These are phyloP conservation scores for Otatea glauca DNA, from an alignment of 176 grass and related monocot species.

Conservation along the genomic window DNA sequence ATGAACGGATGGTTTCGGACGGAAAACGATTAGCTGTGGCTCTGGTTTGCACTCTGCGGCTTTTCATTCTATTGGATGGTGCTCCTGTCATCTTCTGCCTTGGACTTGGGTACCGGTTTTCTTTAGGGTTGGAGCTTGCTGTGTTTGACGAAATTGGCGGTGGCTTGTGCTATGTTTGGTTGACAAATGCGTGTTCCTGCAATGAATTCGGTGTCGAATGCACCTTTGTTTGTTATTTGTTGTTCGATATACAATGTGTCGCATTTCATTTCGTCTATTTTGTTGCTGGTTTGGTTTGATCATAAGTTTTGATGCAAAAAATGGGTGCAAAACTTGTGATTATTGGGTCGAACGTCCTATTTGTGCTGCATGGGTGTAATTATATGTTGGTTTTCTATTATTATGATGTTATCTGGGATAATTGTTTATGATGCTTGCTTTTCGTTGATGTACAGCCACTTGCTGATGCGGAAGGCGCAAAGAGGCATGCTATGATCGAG, in stretches of 20 bases:
- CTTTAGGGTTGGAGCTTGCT: not conserved
- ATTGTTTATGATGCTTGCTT: conserved; percentile 25
- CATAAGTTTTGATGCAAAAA: conserved; percentile 16
- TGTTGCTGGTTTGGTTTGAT: not conserved
- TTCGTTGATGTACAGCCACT: conserved; percentile 64
- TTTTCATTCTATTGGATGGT: not conserved
- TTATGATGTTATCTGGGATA: not conserved
- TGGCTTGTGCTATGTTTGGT: not conserved
- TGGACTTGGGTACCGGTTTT: not conserved
- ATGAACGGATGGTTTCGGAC: not conserved
- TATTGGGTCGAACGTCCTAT: not conserved
- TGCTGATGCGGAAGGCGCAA: conserved; percentile 93
- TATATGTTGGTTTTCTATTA: not conserved
- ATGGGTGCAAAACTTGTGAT: not conserved
- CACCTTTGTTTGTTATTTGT: not conserved
- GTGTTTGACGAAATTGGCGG: not conserved
- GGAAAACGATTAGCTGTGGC: not conserved
- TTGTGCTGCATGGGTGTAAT: not conserved
- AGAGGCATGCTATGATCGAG: conserved; percentile 74
- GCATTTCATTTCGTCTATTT: not conserved
- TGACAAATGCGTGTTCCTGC: conserved; percentile 3
- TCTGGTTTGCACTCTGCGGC: not conserved
- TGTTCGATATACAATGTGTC: no score
- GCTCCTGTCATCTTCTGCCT: not conserved
- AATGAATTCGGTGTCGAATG: conserved; percentile 4